A percentile compares a stretch with the other conserved stretches of the same genome.
phyloP scores from a whole-genome alignment of 176 grass and related monocot genomes.

The Musa troglodytarum region DNA sequence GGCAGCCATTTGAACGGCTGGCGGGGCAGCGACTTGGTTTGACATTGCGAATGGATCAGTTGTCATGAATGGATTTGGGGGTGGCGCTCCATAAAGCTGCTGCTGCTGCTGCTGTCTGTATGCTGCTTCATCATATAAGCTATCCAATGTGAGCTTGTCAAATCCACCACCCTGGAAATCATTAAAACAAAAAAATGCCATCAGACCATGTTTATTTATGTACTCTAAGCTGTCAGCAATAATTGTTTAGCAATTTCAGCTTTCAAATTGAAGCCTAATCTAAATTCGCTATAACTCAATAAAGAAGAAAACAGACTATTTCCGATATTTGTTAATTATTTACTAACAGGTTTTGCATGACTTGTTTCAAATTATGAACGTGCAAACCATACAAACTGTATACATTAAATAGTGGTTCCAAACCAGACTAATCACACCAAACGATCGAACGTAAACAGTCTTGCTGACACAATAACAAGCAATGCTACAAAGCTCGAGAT shows the following conservation, averaged over 20 bases:
- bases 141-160: conserved; percentile 57
- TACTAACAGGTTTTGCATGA: neutral
- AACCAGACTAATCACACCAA: too few relatives aligned
- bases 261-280: neutral
- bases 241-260: neutral
- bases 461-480: too few relatives aligned
- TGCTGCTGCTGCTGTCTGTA: conserved; percentile 55
- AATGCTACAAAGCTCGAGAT: too few relatives aligned
- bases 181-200: neutral
- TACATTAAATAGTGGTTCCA: too few relatives aligned
- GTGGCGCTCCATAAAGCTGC: conserved; percentile 44
- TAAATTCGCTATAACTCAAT: neutral
- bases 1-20: conserved; percentile 84
- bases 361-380: neutral
- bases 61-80: conserved; percentile 62
- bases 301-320: neutral
- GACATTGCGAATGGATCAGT: conserved; percentile 65
- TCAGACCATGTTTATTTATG: neutral
- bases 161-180: conserved; percentile 48
- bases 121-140: conserved; percentile 49
- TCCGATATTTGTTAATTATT: neutral
- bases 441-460: too few relatives aligned
- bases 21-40: conserved; percentile 48
- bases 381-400: neutral
- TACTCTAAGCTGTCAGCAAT: neutral